Percentiles rank a stretch among this genome's conserved stretches.
Conservation (phyloP, 2,329 filamentous ascomycete genomes). For the Colletotrichum paranaense region DNA sequence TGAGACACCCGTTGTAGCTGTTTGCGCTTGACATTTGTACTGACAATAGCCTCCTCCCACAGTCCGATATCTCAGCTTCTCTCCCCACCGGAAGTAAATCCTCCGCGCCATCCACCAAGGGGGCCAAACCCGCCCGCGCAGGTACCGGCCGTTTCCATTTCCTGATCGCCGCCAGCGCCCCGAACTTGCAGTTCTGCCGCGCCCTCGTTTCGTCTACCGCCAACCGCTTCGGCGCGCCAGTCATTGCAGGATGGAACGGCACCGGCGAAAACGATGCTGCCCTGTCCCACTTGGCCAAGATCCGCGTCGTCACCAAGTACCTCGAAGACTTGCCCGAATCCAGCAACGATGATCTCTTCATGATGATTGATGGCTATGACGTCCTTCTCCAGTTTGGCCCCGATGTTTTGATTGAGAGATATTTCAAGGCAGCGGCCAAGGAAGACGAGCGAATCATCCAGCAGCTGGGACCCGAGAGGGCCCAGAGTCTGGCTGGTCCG, state of each 20-base stretch:
- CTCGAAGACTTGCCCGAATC: conserved; percentile 42
- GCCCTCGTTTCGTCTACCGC: conserved; percentile 50
- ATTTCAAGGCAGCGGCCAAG: conserved; percentile 64
- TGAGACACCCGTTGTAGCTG: conserved; percentile 22
- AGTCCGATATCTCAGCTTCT: conserved; percentile 34
- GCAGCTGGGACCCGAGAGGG: conserved; percentile 56
- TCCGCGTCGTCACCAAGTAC: conserved; percentile 50
- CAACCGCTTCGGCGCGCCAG: conserved; percentile 51
- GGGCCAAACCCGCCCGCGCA: conserved; percentile 8
- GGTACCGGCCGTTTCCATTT: conserved; percentile 46
- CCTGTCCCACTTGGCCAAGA: conserved; percentile 52
- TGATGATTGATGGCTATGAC: conserved; percentile 73
- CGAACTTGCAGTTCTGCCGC: conserved; percentile 52
- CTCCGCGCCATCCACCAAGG: conserved; percentile 11
- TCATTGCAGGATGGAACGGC: conserved; percentile 52
- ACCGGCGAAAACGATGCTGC: conserved; percentile 47
- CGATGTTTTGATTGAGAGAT: conserved; percentile 71
- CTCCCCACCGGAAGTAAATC: conserved; percentile 30
- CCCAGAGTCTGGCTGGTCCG: conserved; percentile 44
- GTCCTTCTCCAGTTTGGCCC: conserved; percentile 74
- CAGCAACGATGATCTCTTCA: conserved; percentile 67
- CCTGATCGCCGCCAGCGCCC: conserved; percentile 49
- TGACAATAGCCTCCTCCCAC: conserved; percentile 19
- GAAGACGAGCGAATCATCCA: conserved; percentile 63
- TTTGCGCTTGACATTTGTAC: not conserved